Conservation (phyloP, 306 rosid species). For the Luffa aegyptiaca region DNA sequence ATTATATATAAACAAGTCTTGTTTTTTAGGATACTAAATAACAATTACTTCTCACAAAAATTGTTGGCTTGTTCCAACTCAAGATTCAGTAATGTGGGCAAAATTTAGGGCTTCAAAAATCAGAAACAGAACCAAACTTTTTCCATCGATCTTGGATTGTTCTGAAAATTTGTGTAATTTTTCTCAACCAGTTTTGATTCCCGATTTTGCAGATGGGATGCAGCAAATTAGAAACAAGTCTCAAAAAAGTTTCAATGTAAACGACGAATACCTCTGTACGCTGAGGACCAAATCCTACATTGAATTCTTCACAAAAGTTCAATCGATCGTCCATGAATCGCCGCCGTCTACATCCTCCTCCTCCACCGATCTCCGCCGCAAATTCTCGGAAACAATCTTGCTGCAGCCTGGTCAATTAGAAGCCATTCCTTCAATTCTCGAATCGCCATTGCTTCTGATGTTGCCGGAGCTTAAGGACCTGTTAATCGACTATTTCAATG, state of each 20-base stretch:
- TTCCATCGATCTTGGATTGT: not conserved
- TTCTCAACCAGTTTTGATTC: not conserved
- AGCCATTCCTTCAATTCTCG: constrained; percentile 27
- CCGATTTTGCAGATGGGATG: constrained; percentile 21
- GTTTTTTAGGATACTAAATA: not conserved
- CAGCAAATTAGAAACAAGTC: constrained; percentile 7
- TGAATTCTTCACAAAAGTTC: constrained; percentile 37
- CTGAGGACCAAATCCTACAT: constrained; percentile 42
- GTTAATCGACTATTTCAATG: constrained; percentile 40
- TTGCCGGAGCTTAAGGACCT: constrained; percentile 29
- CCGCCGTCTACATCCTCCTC: constrained; percentile 16
- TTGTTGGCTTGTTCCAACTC: not conserved
- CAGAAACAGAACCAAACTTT: constrained; percentile 13
- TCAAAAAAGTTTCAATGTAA: constrained; percentile 24
- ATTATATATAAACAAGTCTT: not conserved
- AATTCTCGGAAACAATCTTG: constrained; percentile 19
- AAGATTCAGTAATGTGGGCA: constrained; percentile 21
- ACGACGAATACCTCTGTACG: constrained; percentile 39
- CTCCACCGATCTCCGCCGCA: not conserved
- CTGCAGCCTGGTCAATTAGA: constrained; percentile 43
- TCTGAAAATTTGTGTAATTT: not conserved
- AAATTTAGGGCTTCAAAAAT: constrained; percentile 20
- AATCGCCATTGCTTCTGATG: constrained; percentile 23
- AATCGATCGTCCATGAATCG: constrained; percentile 23
- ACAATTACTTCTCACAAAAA: not conserved